Conservation (phyloP, 2,329 filamentous ascomycete species). For the Colletotrichum euphorbiae region DNA sequence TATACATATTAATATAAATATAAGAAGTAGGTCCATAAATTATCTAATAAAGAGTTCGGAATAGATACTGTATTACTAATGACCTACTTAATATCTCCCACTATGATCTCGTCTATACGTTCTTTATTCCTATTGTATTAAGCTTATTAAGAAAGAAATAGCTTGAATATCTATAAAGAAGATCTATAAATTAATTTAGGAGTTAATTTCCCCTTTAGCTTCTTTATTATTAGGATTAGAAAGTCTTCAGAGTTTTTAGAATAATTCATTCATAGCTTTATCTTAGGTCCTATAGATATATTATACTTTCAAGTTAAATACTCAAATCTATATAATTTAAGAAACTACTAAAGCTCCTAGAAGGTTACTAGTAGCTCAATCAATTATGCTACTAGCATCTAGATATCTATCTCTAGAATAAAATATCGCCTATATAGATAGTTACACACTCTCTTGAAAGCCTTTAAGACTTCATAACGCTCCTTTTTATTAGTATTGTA, state of each 20-base stretch:
- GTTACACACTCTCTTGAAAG: not conserved
- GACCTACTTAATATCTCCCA: too few relatives aligned
- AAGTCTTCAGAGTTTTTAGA: not conserved
- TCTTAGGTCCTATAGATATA: not conserved
- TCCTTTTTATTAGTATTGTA: not conserved
- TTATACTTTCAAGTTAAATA: not conserved
- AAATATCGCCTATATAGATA: too few relatives aligned
- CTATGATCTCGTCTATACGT: too few relatives aligned
- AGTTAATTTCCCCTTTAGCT: not conserved
- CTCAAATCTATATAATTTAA: not conserved
- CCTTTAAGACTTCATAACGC: not conserved
- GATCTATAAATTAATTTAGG: too few relatives aligned
- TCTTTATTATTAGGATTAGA: not conserved
- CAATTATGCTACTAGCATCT: not conserved
- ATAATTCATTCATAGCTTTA: not conserved
- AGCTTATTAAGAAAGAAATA: too few relatives aligned
- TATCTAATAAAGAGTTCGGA: too few relatives aligned
- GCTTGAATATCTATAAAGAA: too few relatives aligned
- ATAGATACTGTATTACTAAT: too few relatives aligned
- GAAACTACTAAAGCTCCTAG: not conserved
- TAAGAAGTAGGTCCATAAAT: too few relatives aligned
- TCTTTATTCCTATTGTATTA: too few relatives aligned
- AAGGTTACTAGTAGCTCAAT: not conserved
- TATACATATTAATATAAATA: not conserved
- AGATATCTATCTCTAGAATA: too few relatives aligned